Percentiles rank a stretch among this genome's conserved stretches.
phyloP scores from a whole-genome alignment of 2,329 filamentous ascomycete genomes.

The Sarocladiaceae sp. region DNA sequence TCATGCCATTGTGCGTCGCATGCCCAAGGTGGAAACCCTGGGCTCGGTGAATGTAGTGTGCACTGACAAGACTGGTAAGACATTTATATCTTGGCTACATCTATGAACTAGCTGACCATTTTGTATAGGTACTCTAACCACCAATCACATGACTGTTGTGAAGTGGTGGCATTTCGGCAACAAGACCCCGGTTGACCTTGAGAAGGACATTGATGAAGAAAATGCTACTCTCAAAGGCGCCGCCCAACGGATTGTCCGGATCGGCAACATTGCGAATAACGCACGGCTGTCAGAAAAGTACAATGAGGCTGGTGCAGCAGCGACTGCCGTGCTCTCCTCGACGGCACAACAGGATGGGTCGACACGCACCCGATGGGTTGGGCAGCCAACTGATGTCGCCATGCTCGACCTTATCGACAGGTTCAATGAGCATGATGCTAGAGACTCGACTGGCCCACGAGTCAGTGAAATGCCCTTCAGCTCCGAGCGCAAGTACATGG shows the following conservation, averaged over 20 bases:
- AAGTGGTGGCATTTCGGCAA: conserved; percentile 93
- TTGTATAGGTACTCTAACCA: conserved; percentile 70
- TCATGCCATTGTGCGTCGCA: conserved; percentile 88
- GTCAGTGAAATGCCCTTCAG: conserved; percentile 89
- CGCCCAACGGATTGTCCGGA: conserved; percentile 73
- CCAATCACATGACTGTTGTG: conserved; percentile 96
- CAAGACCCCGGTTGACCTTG: conserved; percentile 43
- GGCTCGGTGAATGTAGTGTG: conserved; percentile 99
- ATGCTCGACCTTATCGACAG: conserved; percentile 87
- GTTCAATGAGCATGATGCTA: conserved; percentile 85
- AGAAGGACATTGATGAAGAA: conserved; percentile 47
- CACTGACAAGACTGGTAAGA: conserved; percentile 85
- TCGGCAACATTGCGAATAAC: conserved; percentile 96
- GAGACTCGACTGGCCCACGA: conserved; percentile 76
- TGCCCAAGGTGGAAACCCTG: conserved; percentile 94
- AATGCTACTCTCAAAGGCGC: conserved; percentile 54
- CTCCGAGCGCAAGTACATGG: conserved; percentile 99
- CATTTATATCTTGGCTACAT: not conserved
- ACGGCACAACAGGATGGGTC: conserved; percentile 56
- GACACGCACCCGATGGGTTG: conserved; percentile 82
- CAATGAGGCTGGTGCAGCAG: conserved; percentile 63
- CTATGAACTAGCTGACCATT: conserved; percentile 16
- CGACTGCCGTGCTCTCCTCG: conserved; percentile 73
- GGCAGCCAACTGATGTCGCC: conserved; percentile 96
- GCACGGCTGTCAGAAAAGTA: conserved; percentile 69